Evolutionary conservation across 164 flowering plant genomes (phyloP), one percentile per base, ranked within the genome.

Genomic region (Vitis labrusca): DNA sequence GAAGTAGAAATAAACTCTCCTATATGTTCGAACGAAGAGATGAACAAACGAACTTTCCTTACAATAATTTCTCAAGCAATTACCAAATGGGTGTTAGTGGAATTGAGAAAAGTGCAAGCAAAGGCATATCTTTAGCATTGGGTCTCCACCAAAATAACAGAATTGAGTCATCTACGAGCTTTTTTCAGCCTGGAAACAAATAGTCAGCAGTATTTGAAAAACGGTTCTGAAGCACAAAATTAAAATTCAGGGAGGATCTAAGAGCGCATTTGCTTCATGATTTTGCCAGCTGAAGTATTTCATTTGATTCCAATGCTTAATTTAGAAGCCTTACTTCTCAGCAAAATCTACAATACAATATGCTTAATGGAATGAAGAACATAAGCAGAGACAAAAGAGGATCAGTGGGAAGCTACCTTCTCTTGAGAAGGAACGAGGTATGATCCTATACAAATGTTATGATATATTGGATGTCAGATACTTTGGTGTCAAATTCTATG

Each of bases 91-190:
- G 44, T 32, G 53, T 11, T 10, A 11, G 44, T 12, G 67, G 70
- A 61, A 19, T 61, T 55, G 27, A 55, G n/a, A 19, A 58, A 1
- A 64, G 8, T 15, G 68, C 58, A 52, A 65, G 65, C 67, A 68
- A 37, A 1, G 67, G 59, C 53, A 19, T 77, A n/a, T 73, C 76
- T 32, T 63, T 77, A 8, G 76, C 73, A 13, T 50, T 77, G 15
- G 73, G 73, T 9, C 76, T 77, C 44, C 57, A 69, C 55, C 79
- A 65, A 50, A 69, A 61, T 13, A 16, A 69, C 44, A 67, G 63
- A 58, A 57, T 60, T 44, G 63, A 62, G 23, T 19, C 37, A 9
- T 44, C 60, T 1, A 11, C 9, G 68, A 50, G 52, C 19, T 37
- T 53, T 10, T 51, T 58, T 70, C 14, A 3, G 15, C 71, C 57